A percentile compares a stretch with the other conserved stretches of the same genome.
Conservation (phyloP, 2,329 filamentous ascomycete genomes). For the Exophiala viscosa region DNA sequence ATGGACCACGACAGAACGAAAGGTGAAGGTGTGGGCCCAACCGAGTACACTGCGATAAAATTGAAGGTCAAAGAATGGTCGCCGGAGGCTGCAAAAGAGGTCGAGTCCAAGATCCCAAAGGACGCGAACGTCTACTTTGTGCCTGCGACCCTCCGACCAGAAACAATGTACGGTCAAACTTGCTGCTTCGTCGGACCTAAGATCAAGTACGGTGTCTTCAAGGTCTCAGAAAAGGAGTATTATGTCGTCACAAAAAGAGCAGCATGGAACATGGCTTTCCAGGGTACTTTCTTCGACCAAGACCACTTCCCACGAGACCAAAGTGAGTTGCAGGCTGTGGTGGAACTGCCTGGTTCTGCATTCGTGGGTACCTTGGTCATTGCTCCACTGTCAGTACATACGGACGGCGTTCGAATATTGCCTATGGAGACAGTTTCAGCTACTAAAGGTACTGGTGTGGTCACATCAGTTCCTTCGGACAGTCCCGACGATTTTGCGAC, state of each 20-base stretch:
- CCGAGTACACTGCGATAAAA: conserved; percentile 92
- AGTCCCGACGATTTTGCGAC: conserved; percentile 94
- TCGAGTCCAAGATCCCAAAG: conserved; percentile 74
- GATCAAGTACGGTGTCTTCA: conserved; percentile 83
- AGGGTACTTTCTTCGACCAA: conserved; percentile 68
- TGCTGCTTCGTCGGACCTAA: conserved; percentile 93
- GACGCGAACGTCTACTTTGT: conserved; percentile 82
- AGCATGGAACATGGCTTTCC: conserved; percentile 94
- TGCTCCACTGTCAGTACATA: conserved; percentile 83
- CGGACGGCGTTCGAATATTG: conserved; percentile 76
- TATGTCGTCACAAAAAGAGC: conserved; percentile 77
- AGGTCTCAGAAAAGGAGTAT: conserved; percentile 66
- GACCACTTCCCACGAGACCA: conserved; percentile 54
- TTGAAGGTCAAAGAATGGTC: conserved; percentile 88
- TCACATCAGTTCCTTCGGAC: conserved; percentile 93
- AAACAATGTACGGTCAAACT: conserved; percentile 98
- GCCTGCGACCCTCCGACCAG: conserved; percentile 84
- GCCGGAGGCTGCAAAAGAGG: conserved; percentile 64
- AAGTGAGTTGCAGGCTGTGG: conserved; percentile 69
- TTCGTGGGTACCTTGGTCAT: conserved; percentile 85
- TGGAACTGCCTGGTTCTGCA: conserved; percentile 71
- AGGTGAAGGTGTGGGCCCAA: conserved; percentile 76
- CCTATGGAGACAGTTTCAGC: conserved; percentile 93
- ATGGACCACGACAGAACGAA: conserved; percentile 81
- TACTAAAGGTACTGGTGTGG: conserved; percentile 93